These are phyloP conservation scores for Lactarius hengduanensis DNA, from an alignment of 768 basidiomycete genomes.

Conservation along the genomic window DNA sequence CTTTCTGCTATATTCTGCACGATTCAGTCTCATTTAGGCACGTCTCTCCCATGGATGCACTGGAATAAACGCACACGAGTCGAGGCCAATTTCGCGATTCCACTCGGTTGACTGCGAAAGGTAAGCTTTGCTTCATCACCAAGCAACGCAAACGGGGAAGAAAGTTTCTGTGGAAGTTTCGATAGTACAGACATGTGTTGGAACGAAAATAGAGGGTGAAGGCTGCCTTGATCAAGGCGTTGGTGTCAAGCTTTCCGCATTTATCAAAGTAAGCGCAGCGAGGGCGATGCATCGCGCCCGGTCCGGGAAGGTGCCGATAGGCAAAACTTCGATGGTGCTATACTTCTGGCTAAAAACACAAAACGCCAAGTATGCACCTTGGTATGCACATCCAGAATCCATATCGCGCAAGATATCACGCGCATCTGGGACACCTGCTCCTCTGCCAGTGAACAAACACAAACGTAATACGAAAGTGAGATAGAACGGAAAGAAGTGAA, in stretches of 20 bases:
- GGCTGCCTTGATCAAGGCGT: background rate
- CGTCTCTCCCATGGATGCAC: background rate
- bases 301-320: background rate
- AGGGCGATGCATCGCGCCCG: background rate
- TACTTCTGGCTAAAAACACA: background rate
- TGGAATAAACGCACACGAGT: slow-evolving; percentile 57
- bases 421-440: too few species aligned
- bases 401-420: too few species aligned
- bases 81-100: slow-evolving; percentile 72
- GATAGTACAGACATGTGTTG: slow-evolving; percentile 52
- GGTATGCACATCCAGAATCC: background rate
- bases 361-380: background rate
- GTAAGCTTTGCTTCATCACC: slow-evolving; percentile 88
- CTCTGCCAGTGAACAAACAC: too few species aligned
- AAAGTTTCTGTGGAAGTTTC: slow-evolving; percentile 68
- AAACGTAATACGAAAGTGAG: background rate
- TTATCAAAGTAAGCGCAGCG: background rate
- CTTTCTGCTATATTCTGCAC: slow-evolving; percentile 66
- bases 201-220: background rate
- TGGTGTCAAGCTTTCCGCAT: background rate
- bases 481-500: too few species aligned
- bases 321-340: background rate
- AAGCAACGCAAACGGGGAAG: slow-evolving; percentile 72
- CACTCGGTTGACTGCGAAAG: slow-evolving; percentile 79
- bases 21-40: slow-evolving; percentile 13